Percentiles rank a stretch among this genome's conserved stretches.
Conservation (phyloP, 2,329 filamentous ascomycete genomes). For the Ceratocystis huliohia region DNA sequence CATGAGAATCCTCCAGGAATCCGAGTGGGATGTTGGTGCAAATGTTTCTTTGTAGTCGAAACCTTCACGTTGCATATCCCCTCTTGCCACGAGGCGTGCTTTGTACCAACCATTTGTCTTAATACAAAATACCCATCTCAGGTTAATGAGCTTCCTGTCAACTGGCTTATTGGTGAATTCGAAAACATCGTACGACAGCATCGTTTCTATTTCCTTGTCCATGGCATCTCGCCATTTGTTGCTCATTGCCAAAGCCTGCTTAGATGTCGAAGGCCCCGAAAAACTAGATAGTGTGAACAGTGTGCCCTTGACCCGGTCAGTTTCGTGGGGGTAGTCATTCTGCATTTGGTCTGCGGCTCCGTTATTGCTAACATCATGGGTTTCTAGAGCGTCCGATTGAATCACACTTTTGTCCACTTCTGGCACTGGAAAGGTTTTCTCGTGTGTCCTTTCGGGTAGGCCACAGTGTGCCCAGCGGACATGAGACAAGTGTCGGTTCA, state of each 20-base stretch:
- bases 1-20: neutral
- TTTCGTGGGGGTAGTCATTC: too few species aligned
- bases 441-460: too few species aligned
- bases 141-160: neutral
- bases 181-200: neutral
- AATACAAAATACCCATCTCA: neutral
- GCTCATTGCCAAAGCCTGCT: neutral
- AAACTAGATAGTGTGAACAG: too few species aligned
- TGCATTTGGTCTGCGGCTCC: too few species aligned
- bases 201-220: neutral
- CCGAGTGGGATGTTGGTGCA: neutral
- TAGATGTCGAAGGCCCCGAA: neutral
- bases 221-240: neutral
- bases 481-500: too few species aligned
- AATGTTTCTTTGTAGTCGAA: neutral
- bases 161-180: neutral
- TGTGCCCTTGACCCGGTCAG: too few species aligned
- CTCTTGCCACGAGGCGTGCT: neutral
- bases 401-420: fast-evolving
- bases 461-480: too few species aligned
- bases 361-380: too few species aligned
- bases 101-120: neutral
- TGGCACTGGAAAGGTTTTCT: too few species aligned
- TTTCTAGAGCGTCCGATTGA: too few species aligned
- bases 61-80: neutral